These are phyloP conservation scores for Handroanthus guayacan DNA, from an alignment of 257 asterid genomes.

Conservation along the genomic window DNA sequence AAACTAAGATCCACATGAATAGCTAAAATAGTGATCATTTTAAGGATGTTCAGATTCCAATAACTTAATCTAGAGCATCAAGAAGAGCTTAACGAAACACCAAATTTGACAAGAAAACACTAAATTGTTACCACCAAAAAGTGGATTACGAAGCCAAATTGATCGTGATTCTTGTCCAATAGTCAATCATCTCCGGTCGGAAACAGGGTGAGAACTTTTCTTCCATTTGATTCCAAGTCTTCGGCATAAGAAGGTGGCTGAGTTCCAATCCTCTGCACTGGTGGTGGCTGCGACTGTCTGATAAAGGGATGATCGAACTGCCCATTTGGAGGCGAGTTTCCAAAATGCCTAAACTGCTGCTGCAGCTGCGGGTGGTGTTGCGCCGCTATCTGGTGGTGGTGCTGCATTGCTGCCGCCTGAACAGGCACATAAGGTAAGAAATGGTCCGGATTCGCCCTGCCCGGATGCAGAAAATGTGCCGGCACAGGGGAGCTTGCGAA, in stretches of 20 bases:
- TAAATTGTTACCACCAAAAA: conserved; percentile 39
- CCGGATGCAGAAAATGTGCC: conserved; percentile 71
- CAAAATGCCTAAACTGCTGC: conserved; percentile 50
- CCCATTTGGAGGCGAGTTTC: conserved; percentile 46
- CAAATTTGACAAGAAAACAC: conserved; percentile 36
- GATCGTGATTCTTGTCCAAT: not conserved
- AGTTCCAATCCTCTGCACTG: conserved; percentile 67
- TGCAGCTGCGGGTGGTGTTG: conserved; percentile 50
- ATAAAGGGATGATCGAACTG: conserved; percentile 67
- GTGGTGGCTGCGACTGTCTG: conserved; percentile 58
- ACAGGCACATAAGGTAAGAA: conserved; percentile 62
- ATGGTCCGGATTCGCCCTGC: conserved; percentile 61
- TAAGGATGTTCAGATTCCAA: conserved; percentile 24
- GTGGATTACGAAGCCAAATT: conserved; percentile 40
- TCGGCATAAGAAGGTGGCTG: conserved; percentile 53
- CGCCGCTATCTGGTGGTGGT: conserved; percentile 63
- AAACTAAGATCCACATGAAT: conserved; percentile 33
- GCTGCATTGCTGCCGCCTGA: conserved; percentile 51
- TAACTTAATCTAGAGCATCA: conserved; percentile 39
- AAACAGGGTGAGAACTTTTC: conserved; percentile 79
- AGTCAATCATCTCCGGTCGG: conserved; percentile 73
- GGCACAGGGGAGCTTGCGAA: conserved; percentile 85
- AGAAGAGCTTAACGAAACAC: conserved; percentile 40
- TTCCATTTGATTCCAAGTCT: conserved; percentile 69
- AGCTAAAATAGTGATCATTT: conserved; percentile 24